These are phyloP conservation scores for Pulveroboletus ravenelii DNA, from an alignment of 768 basidiomycete genomes.

Conservation along the genomic window DNA sequence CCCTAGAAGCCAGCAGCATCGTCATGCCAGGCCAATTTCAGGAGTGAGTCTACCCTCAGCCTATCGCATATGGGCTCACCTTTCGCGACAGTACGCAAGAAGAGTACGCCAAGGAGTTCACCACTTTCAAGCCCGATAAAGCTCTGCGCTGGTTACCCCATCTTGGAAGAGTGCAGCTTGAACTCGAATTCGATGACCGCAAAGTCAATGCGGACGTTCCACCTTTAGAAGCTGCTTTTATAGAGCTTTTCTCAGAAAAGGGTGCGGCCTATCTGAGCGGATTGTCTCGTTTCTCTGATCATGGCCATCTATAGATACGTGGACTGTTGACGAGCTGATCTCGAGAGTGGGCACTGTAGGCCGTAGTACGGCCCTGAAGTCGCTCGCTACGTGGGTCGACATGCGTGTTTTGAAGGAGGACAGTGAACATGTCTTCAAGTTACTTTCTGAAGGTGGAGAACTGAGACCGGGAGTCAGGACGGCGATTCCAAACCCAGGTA, in stretches of 20 bases:
- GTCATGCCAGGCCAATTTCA: constrained; percentile 84
- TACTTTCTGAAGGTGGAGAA: constrained; percentile 62
- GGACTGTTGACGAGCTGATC: constrained; percentile 69
- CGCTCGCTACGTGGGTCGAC: constrained; percentile 79
- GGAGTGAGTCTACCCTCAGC: constrained; percentile 42
- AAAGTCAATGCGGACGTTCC: constrained; percentile 69
- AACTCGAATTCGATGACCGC: constrained; percentile 80
- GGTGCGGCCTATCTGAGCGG: constrained; percentile 33
- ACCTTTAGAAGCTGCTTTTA: constrained; percentile 86
- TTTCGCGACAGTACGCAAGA: constrained; percentile 55
- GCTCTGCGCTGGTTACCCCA: constrained; percentile 84
- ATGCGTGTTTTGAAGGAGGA: constrained; percentile 76
- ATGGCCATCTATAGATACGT: constrained; percentile 43
- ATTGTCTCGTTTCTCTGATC: not conserved
- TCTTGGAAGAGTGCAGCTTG: constrained; percentile 77
- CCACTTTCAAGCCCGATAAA: constrained; percentile 90
- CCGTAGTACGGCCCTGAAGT: constrained; percentile 60
- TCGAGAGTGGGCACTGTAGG: constrained; percentile 61
- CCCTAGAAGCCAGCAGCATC: constrained; percentile 67
- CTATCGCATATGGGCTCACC: not conserved
- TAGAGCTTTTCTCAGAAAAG: constrained; percentile 78
- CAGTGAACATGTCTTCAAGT: constrained; percentile 49
- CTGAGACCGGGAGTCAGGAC: constrained; percentile 24
- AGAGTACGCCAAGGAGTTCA: constrained; percentile 71
- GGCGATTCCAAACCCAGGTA: constrained; percentile 24